Evolutionary conservation across 129 eudicot genomes (phyloP).

Genomic region (Artemisia annua): DNA sequence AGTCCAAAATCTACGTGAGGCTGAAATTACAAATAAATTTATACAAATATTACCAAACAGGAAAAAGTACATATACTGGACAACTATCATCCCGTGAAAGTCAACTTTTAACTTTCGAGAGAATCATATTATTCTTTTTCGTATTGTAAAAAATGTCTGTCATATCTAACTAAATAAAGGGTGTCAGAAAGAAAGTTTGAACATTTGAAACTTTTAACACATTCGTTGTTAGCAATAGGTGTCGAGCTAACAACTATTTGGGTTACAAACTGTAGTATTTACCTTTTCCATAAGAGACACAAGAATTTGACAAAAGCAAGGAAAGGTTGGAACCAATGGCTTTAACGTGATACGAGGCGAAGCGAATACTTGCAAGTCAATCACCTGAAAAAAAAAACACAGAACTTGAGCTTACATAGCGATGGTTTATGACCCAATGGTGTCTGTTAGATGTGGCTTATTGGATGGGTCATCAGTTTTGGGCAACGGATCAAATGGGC

Average conservation of each 20-base stretch:
- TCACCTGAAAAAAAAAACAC: slow-evolving; percentile 43
- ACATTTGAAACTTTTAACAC: background rate
- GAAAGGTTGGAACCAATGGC: slow-evolving; percentile 89
- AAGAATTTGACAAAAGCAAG: slow-evolving; percentile 77
- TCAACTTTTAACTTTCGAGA: slow-evolving; percentile 2
- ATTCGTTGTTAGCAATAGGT: background rate
- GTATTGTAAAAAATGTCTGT: background rate
- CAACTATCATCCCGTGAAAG: slow-evolving; percentile 1
- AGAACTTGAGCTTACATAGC: slow-evolving; percentile 5
- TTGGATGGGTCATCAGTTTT: background rate
- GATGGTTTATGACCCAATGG: background rate
- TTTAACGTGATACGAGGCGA: slow-evolving; percentile 82
- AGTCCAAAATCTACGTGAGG: slow-evolving; percentile 94
- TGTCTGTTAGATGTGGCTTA: background rate
- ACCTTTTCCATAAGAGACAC: slow-evolving; percentile 97
- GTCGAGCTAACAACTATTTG: background rate
- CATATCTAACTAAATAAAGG: slow-evolving; percentile 12
- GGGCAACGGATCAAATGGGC: background rate
- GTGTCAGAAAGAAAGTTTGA: background rate
- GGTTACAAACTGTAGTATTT: slow-evolving; percentile 3
- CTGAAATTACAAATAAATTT: slow-evolving; percentile 37
- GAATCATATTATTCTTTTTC: no score
- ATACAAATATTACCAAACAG: background rate
- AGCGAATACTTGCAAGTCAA: slow-evolving; percentile 97
- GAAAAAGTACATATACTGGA: background rate